phyloP scores from a whole-genome alignment of 2,329 filamentous ascomycete species.

The Claviceps sp. region DNA sequence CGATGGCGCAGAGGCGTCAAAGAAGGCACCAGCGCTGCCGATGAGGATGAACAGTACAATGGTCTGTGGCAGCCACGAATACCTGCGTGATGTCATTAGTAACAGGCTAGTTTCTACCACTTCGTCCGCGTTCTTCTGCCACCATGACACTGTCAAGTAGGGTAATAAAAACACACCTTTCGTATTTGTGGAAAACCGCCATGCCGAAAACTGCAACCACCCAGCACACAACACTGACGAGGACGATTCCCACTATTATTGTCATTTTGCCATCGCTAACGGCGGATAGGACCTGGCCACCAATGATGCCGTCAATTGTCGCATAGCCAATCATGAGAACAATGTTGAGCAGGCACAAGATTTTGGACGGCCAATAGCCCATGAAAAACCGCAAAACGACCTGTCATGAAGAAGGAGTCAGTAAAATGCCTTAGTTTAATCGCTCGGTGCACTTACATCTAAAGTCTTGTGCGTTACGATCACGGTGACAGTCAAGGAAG shows the following conservation, averaged over 20 bases:
- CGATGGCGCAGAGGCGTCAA: conserved; percentile 46
- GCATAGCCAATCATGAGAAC: conserved; percentile 66
- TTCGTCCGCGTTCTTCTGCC: background rate
- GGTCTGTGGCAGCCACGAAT: conserved; percentile 50
- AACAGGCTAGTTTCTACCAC: background rate
- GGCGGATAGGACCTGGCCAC: conserved; percentile 62
- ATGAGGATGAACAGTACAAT: conserved; percentile 62
- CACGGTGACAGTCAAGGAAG: background rate
- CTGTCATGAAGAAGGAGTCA: conserved; percentile 6
- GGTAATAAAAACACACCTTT: conserved; percentile 26
- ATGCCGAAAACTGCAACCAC: conserved; percentile 52
- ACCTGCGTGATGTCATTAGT: conserved; percentile 8
- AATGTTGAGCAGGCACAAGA: conserved; percentile 20
- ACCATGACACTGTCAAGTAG: background rate
- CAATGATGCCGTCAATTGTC: conserved; percentile 66
- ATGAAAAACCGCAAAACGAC: conserved; percentile 66
- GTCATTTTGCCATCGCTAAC: conserved; percentile 53
- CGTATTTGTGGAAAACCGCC: conserved; percentile 54
- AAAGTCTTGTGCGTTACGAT: too few relatives aligned
- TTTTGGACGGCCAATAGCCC: conserved; percentile 41
- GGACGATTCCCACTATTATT: conserved; percentile 59
- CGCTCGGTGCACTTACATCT: too few relatives aligned
- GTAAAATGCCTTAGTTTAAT: too few relatives aligned
- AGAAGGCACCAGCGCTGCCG: conserved; percentile 49
- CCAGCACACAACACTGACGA: conserved; percentile 60